Base-by-base conservation (phyloP, 2,329 filamentous ascomycete species). In the Fusarium sp. region DNA sequence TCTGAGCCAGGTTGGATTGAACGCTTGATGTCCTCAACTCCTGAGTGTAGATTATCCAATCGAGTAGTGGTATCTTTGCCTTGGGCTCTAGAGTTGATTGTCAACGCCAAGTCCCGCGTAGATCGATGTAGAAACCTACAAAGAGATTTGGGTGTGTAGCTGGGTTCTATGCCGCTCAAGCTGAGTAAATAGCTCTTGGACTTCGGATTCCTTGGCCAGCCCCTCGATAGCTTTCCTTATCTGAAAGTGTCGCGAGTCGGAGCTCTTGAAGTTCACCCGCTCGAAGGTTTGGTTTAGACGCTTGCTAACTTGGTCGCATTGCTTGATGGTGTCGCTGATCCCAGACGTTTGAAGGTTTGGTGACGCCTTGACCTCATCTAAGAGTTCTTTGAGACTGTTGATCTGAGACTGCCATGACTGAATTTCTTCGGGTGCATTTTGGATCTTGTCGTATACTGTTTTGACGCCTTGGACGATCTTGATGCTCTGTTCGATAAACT, bases 401-500 rank as follows among this genome's bases (percentile, higher is more conserved):
- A 41, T 37, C 16, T 53, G 34, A n/a, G 23, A 37, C 27, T 34
- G 37, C 50, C 23, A 53, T 5, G 37, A 7, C 12, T 30, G n/a
- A 7, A 40, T 41, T 16, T 53, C 50, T 15, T 16, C 37, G 1
- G 50, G 50, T 11, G 50, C 50, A 53, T 53, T 36, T n/a, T 31
- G 23, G 36, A 41, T 39, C 50, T 53, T 53, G 36, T 53, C 50
- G 36, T 30, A 28, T 13, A 54, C 8, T 16, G 37, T 27, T 23
- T 54, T 54, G 15, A 13, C 13, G 28, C 31, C 15, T 9, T 44
- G 13, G 9, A 23, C n/a, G 28, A 44, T 41, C 41, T 54, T 44
- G 28, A 44, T 54, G 16, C 39, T 44, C 37, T 53, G 50, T n/a
- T 53, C 37, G 12, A 43, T 28, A 28, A 53, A 31, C 36, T 34